Evolutionary conservation across 495 filamentous ascomycete genomes (phyloP), one percentile per base, ranked within the genome.

Genomic region (Ramalina peruviana): DNA sequence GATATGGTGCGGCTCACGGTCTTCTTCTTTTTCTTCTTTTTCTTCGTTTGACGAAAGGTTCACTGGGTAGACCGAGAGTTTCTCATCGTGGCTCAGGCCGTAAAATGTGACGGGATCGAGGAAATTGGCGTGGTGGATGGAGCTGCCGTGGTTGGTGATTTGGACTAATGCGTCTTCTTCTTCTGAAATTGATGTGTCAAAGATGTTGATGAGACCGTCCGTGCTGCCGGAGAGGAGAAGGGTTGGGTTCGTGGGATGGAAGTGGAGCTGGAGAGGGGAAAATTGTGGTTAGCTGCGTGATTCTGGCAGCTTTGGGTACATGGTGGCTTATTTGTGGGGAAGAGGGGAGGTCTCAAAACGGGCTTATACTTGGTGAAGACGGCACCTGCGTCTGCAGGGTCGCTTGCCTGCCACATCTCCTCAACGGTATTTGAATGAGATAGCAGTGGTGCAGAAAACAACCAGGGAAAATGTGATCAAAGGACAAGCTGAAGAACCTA

Each of bases 151-250:
- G 67, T 98, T 96, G 64, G 94, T 81, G 12, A 92, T 83, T 60
- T 88, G 85, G 36, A 83, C 67, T 6, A 95, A 68, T 0, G 88
- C 84, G 19, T 94, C 87, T 60, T 96, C 88, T 60, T 93, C 87
- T 58, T 89, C 86, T 21, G 74, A 60, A 36, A 86, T 75, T 17
- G 68, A 71, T 13, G 76, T 81, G 61, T 96, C 80, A 66, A 84
- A 93, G 43, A 94, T 68, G 58, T 88, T 94, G 48, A 96, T 74
- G 0, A 96, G 76, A 13, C 85, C 85, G 68, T 98, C 92, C n/a
- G 88, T 95, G 46, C 85, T 88, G 52, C 87, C 88, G 27, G 86
- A 88, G 17, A 94, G 72, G 13, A 96, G 72, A 27, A 83, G 69
- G 46, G 74, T 67, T 33, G 76, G 72, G 30, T 66, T 65, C 36